These are phyloP conservation scores for Mycena venus DNA, from an alignment of 768 basidiomycete genomes.

Conservation along the genomic window DNA sequence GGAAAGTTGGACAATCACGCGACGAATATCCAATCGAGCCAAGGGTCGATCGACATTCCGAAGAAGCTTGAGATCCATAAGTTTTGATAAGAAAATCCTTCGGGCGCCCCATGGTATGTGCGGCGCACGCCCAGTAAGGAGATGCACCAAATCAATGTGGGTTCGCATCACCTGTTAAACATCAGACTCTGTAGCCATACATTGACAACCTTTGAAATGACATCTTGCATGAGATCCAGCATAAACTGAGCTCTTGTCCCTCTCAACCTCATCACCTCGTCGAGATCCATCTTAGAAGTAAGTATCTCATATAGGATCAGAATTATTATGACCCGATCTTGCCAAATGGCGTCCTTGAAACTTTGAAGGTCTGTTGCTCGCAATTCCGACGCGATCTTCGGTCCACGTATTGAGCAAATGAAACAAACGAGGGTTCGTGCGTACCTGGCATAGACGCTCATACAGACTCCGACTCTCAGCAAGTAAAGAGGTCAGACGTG, in stretches of 20 bases:
- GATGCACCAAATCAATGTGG: constrained; percentile 4
- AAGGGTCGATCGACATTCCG: constrained; percentile 12
- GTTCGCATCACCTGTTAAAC: neutral
- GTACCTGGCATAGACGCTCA: constrained; percentile 9
- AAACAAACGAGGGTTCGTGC: neutral
- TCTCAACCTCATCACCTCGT: neutral
- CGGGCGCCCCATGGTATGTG: constrained; percentile 18
- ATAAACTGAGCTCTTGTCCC: constrained; percentile 21
- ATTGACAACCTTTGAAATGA: neutral
- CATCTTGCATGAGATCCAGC: constrained; percentile 26
- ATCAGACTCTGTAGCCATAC: too few species aligned
- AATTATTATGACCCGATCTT: constrained; percentile 16
- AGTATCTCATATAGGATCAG: constrained; percentile 24
- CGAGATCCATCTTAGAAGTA: neutral
- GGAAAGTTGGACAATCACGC: constrained; percentile 11
- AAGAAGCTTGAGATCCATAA: neutral
- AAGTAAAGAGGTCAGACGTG: constrained; percentile 1
- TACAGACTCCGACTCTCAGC: neutral
- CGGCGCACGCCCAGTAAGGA: constrained; percentile 4
- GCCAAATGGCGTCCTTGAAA: constrained; percentile 15
- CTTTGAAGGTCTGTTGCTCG: neutral
- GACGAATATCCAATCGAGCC: constrained; percentile 4
- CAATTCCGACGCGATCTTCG: constrained; percentile 14
- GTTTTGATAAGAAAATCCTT: neutral
- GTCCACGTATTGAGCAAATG: too few species aligned